Percentiles rank a stretch among this genome's conserved stretches.
phyloP scores from a whole-genome alignment of 495 filamentous ascomycete genomes.

The Xylaria bambusicola region DNA sequence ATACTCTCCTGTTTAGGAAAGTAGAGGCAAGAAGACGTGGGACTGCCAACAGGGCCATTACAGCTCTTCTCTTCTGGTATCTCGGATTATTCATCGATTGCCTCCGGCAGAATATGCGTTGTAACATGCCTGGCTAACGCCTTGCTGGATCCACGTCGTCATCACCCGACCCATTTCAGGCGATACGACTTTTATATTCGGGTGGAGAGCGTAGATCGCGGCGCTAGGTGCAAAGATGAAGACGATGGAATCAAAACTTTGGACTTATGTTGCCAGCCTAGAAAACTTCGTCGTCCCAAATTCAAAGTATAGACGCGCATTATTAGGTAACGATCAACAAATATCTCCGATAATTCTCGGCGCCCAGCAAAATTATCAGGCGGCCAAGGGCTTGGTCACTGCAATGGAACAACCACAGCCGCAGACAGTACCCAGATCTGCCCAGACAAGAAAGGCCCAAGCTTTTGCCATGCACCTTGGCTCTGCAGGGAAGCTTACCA shows the following conservation, averaged over 20 bases:
- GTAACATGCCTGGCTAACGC: background rate
- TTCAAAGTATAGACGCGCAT: too few species aligned
- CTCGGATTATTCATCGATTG: background rate
- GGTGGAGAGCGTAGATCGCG: too few species aligned
- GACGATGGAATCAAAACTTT: too few species aligned
- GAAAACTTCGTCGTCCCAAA: too few species aligned
- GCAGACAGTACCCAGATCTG: too few species aligned
- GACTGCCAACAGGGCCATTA: background rate
- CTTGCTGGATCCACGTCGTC: constrained; percentile 1
- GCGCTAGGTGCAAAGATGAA: too few species aligned
- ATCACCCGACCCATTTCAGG: constrained; percentile 6
- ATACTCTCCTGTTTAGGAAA: background rate
- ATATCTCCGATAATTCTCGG: constrained; percentile 12
- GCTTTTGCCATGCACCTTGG: constrained; percentile 16
- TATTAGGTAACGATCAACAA: background rate
- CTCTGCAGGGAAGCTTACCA: constrained; percentile 14
- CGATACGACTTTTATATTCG: background rate
- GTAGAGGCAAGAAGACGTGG: background rate
- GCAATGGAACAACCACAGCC: constrained; percentile 11
- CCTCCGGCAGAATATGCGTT: constrained; percentile 4
- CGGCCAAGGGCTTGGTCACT: constrained; percentile 16
- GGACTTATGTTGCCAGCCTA: background rate
- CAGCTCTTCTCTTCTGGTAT: background rate
- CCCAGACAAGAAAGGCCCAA: constrained; percentile 5
- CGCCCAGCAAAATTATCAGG: constrained; percentile 5